Percentiles rank a stretch among this genome's conserved stretches.
Conservation (phyloP, 1,139 yeast species). For the Protomyces lactucae-debilis region DNA sequence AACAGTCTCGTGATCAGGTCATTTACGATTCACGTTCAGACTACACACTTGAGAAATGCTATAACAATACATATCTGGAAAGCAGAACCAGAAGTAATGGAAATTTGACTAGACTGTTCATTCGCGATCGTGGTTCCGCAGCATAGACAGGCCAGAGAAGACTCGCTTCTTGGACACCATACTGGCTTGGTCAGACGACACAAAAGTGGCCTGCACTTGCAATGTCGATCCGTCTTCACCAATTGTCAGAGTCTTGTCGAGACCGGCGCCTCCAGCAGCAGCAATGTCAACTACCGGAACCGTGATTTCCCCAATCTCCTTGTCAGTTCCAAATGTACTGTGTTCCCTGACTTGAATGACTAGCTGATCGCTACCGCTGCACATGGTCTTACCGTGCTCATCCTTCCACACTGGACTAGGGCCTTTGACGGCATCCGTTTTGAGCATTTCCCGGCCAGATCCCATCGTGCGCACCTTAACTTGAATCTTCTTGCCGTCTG, state of each 20-base stretch:
- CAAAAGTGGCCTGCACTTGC: not conserved
- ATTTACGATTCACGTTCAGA: no score
- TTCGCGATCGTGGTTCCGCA: not conserved
- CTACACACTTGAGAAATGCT: no score
- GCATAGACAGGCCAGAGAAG: not conserved
- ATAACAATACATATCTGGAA: no score
- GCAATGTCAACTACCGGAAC: conserved; percentile 32
- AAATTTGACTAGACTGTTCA: no score
- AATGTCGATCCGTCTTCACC: not conserved
- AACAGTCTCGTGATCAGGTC: no score
- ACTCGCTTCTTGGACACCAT: not conserved
- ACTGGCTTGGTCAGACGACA: not conserved
- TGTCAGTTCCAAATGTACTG: conserved; percentile 69
- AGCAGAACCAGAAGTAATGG: no score
- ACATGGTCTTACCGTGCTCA: conserved; percentile 35
- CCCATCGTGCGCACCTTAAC: conserved; percentile 36
- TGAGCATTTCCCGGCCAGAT: conserved; percentile 53
- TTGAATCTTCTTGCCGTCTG: conserved; percentile 36
- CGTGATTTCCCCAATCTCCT: conserved; percentile 55
- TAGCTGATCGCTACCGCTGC: not conserved
- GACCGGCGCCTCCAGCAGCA: not conserved
- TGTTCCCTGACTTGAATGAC: conserved; percentile 44
- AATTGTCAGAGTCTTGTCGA: not conserved
- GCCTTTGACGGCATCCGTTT: conserved; percentile 58
- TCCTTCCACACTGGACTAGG: conserved; percentile 58